Evolutionary conservation across 768 basidiomycete species (phyloP).

Genomic region (Tricholoma sp.): DNA sequence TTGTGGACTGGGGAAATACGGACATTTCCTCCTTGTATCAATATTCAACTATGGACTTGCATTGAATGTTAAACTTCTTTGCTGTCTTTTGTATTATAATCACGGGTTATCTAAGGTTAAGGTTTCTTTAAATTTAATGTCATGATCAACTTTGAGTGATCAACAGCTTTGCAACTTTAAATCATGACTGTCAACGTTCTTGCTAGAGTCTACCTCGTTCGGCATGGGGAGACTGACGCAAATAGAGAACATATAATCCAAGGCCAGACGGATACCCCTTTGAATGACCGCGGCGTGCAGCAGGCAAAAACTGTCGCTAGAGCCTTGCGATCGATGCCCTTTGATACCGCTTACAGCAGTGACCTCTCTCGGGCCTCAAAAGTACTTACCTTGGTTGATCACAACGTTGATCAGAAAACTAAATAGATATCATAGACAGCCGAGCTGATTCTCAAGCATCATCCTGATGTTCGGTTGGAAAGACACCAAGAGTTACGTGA

Average conservation of each 20-base stretch:
- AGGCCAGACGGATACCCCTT: constrained; percentile 65
- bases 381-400: constrained; percentile 32
- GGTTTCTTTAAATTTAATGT: background rate
- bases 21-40: constrained; percentile 3
- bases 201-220: constrained; percentile 57
- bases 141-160: background rate
- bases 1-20: background rate
- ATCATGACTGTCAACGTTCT: constrained; percentile 19
- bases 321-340: constrained; percentile 47
- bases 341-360: constrained; percentile 63
- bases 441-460: constrained; percentile 51
- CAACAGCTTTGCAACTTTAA: background rate
- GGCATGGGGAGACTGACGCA: constrained; percentile 76
- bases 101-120: background rate
- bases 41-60: background rate
- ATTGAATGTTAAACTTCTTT: background rate
- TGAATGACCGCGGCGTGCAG: constrained; percentile 56
- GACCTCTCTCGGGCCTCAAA: constrained; percentile 65
- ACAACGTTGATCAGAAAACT: background rate
- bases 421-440: constrained; percentile 48
- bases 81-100: background rate
- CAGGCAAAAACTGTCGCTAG: constrained; percentile 57
- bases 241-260: constrained; percentile 63
- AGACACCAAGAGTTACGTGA: constrained; percentile 52
- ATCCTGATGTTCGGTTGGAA: constrained; percentile 40